Evolutionary conservation across 1,139 yeast genomes (phyloP), one percentile per base, ranked within the genome.

Genomic region (Williopsis jadinii): DNA sequence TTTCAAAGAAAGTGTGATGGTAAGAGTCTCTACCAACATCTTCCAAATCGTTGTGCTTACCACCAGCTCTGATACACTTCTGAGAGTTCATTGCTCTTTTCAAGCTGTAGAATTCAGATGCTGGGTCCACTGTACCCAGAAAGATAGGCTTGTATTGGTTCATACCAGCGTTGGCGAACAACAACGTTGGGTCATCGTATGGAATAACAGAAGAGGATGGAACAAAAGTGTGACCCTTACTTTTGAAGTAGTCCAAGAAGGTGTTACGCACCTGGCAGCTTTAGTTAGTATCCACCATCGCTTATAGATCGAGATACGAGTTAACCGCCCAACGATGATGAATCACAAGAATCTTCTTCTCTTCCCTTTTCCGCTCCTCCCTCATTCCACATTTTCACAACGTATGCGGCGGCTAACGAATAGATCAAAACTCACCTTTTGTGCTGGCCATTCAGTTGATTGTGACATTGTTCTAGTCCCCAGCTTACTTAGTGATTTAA

Each of bases 21-120:
- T 92, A 92, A 43, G 95, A 85, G 64, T 92, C 99, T 61, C 85
- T 80, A 49, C 99, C 99, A 37, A 92, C 99, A 64, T 92, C 99
- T 62, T 92, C 99, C 60, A 92, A 77, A 68, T 92, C 99, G 60
- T 92, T 92, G 66, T 92, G 99, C 66, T 92, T 92, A 63, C 99
- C 99, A 64, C 99, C 99, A 34, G 99, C 99, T 69, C 99, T 82
- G 57, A 92, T 90, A 76, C 97, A 92, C 67, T 92, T 92, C 62
- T 92, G 99, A 12, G 97, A 87, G 71, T 92, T 92, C 56, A 77
- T 84, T 36, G 98, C 96, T 56, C 97, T 77, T 61, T 84, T 86
- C 64, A 92, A 73, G 50, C 71, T 71, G 55, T 87, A 83, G 56
- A 92, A 84, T 40, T 87, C 94, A 34, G 95, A 83, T 26, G 92